Conservation (phyloP, 352 stramenopile genomes). For the Phytophthora foliorum region DNA sequence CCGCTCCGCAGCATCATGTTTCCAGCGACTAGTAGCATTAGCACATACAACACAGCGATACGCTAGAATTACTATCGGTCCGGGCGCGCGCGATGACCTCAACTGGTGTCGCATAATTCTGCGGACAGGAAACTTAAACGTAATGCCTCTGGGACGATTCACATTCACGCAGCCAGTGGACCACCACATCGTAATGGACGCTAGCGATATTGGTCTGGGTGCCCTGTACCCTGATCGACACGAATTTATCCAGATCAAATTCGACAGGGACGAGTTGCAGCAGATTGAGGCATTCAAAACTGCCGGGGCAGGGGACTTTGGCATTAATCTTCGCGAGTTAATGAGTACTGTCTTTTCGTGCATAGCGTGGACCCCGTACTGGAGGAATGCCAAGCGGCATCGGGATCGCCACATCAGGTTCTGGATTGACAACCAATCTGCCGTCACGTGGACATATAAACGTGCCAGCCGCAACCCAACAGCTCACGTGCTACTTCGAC, state of each 20-base stretch:
- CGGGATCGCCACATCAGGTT: conserved; percentile 10
- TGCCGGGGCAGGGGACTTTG: conserved; percentile 2
- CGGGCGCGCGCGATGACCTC: neutral
- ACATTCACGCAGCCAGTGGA: neutral
- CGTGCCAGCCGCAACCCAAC: conserved; percentile 1
- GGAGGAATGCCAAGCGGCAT: neutral
- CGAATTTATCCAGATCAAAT: conserved; percentile 16
- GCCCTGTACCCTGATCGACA: conserved; percentile 8
- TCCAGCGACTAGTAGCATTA: no score
- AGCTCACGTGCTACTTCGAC: conserved; percentile 5
- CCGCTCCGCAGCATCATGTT: no score
- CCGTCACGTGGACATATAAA: conserved; percentile 22
- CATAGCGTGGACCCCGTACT: neutral
- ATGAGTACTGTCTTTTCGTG: conserved; percentile 26
- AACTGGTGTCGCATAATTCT: neutral
- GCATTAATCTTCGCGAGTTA: conserved; percentile 27
- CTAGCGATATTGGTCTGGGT: conserved; percentile 26
- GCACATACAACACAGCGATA: no score
- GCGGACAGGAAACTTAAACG: neutral
- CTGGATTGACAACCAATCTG: conserved; percentile 33
- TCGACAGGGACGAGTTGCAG: conserved; percentile 3
- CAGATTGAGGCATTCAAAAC: neutral
- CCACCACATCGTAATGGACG: conserved; percentile 24
- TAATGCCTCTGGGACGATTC: neutral
- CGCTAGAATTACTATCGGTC: no score